Evolutionary conservation across 768 basidiomycete species (phyloP), one percentile per base, ranked within the genome.

Genomic region (Cubamyces lactineus): DNA sequence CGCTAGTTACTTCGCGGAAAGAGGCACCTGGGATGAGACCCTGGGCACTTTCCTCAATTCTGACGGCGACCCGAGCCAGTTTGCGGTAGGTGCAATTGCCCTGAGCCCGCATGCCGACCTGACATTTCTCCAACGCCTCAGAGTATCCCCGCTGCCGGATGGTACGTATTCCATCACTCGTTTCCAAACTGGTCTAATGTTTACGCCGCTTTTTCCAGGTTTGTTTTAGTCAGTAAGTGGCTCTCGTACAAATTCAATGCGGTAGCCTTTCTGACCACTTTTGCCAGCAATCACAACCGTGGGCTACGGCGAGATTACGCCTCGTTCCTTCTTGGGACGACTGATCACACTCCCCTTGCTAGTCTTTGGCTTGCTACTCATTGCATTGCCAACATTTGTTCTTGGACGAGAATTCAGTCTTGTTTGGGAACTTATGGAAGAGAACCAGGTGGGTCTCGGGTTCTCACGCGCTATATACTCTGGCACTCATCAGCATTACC

Each of bases 241-340:
- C 34, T 34, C 34, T 34, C 9, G 34, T 34, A 9, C 28, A 28
- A 34, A 34, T 1, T 1, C 9, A 34, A 11, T 1, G 34, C 34
- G 11, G 1, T 34, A 7, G 34, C 5, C 9, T 34, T 11, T 1
- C 34, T 34, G 5, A 34, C 9, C 6, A 11, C 9, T 9, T 11
- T 11, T 11, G 11, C 34, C 61, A 90, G 88, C 94, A 0, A 94
- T 95, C 64, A 90, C 89, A 2, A 95, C 94, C 0, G 91, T 94
- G 1, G 92, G 94, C 13, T 96, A 94, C 67, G 94, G 94, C 40
- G 94, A 96, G 73, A 92, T 95, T 56, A 92, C 91, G 0, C 94
- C 94, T 0, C 84, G 91, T 13, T 92, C 92, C 1, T 87, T 90
- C 73, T 79, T 96, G n/a, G 94, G 94, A 0, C 87, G 92, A 2